Conservation (phyloP, 208 protist species). For the Phytomonas sp. region DNA sequence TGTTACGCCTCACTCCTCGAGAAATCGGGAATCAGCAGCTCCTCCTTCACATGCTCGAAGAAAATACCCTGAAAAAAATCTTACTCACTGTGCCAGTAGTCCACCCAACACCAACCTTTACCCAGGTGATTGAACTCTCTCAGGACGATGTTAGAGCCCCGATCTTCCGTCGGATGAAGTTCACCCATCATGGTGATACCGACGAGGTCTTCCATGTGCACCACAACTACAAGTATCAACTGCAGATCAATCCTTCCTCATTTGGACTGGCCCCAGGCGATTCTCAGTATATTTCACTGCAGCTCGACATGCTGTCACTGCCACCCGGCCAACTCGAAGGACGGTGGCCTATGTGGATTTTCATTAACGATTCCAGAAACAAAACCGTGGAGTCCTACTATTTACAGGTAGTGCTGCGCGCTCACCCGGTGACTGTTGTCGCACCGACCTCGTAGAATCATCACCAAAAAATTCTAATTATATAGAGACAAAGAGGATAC, state of each 20-base stretch:
- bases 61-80: conserved; percentile 51
- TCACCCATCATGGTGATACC: conserved; percentile 40
- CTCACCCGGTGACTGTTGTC: conserved; percentile 26
- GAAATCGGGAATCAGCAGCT: conserved; percentile 51
- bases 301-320: conserved; percentile 66
- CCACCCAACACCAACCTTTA: conserved; percentile 75
- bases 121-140: conserved; percentile 72
- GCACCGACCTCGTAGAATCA: background rate
- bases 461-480: background rate
- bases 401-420: conserved; percentile 71
- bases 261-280: conserved; percentile 75
- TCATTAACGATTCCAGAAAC: conserved; percentile 80
- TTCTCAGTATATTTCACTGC: conserved; percentile 60
- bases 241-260: conserved; percentile 47
- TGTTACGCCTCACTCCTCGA: conserved; percentile 66
- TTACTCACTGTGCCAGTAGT: conserved; percentile 61
- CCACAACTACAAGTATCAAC: conserved; percentile 84
- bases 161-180: conserved; percentile 79
- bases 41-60: conserved; percentile 61
- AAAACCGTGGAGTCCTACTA: conserved; percentile 85
- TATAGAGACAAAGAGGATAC: background rate
- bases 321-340: conserved; percentile 71
- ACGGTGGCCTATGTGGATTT: conserved; percentile 87
- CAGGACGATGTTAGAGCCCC: conserved; percentile 41
- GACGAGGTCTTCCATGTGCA: conserved; percentile 76